A percentile compares a stretch with the other conserved stretches of the same genome.
These are phyloP conservation scores for Vigna radiata DNA, from an alignment of 306 rosid genomes.

Conservation along the genomic window DNA sequence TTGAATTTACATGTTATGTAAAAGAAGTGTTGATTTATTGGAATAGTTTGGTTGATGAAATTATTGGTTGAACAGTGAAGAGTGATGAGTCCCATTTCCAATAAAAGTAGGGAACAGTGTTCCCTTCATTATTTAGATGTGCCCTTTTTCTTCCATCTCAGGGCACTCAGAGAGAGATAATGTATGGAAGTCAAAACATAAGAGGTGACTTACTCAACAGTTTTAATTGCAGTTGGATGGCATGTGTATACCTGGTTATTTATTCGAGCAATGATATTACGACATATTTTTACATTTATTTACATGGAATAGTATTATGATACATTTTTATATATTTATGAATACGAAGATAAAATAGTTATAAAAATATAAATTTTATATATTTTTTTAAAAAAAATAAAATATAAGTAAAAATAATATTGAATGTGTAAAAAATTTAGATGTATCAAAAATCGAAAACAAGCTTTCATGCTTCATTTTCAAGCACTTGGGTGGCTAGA, in stretches of 20 bases:
- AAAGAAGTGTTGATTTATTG: not conserved
- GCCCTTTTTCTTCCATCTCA: conserved; percentile 7
- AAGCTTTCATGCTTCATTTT: conserved; percentile 43
- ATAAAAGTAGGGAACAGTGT: conserved; percentile 36
- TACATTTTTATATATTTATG: no score
- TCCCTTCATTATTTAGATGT: conserved; percentile 31
- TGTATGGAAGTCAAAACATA: conserved; percentile 10
- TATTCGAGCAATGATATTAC: no score
- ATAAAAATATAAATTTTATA: no score
- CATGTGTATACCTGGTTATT: no score
- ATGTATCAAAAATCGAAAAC: no score
- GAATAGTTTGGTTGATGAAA: conserved; percentile 10
- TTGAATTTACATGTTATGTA: no score
- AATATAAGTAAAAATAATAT: no score
- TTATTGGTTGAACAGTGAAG: conserved; percentile 43
- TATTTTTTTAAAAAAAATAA: no score
- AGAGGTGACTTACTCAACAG: not conserved
- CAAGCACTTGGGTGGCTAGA: conserved; percentile 41
- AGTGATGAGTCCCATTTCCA: conserved; percentile 37
- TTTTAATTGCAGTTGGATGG: conserved; percentile 34
- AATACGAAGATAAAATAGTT: no score
- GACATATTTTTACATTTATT: no score
- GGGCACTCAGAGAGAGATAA: not conserved
- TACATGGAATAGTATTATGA: no score
- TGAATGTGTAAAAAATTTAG: no score